Base-by-base conservation (phyloP, 495 filamentous ascomycete genomes). In the Hypoxylon intermedium region DNA sequence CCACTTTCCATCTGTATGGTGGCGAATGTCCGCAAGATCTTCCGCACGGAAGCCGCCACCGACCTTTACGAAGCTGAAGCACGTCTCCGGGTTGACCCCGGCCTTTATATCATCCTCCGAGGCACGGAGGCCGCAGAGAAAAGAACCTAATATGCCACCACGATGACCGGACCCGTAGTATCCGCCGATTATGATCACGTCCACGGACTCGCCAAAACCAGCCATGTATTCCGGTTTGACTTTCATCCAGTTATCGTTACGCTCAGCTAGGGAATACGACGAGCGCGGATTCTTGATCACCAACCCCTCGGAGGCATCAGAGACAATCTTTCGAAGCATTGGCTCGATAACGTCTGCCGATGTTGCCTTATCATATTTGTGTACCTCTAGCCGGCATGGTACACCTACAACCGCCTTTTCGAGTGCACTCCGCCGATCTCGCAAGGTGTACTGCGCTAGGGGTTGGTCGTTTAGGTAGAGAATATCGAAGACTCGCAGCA, bases 141-240 rank as follows among this genome's bases (percentile, higher is more conserved):
- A 98, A 50, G 87, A 92, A 1, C 91, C 89, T 9, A 97, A 76
- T 20, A 72, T 83, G 40, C 93, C 94, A 43, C 94, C 95, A 43
- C 94, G 83, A 40, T 83, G 84, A 0, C 94, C 94, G 20, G 86
- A 87, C 3, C 94, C 94, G 72, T 89, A 98, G 75, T 97, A 98
- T 21, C 93, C 95, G 34, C 94, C 94, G 37, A 98, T 83, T 5
- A 98, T 82, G 13, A 96, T 76, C 45, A 91, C 87, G 68, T 98
- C 94, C 7, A 98, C 83, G 5, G 87, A 90, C 74, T 98, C 94
- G 52, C 94, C 94, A 69, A 93, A 97, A 60, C 96, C 94, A 19
- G 86, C 87, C 94, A 98, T 97, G 74, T 98, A 98, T 56, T 98
- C 94, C 4, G 94, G 94, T 71, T 98, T 98, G 15, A 98, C 92